A percentile compares a stretch with the other conserved stretches of the same genome.
Evolutionary conservation across 2,329 filamentous ascomycete species (phyloP).

Genomic region (Botrytis byssoidea): DNA sequence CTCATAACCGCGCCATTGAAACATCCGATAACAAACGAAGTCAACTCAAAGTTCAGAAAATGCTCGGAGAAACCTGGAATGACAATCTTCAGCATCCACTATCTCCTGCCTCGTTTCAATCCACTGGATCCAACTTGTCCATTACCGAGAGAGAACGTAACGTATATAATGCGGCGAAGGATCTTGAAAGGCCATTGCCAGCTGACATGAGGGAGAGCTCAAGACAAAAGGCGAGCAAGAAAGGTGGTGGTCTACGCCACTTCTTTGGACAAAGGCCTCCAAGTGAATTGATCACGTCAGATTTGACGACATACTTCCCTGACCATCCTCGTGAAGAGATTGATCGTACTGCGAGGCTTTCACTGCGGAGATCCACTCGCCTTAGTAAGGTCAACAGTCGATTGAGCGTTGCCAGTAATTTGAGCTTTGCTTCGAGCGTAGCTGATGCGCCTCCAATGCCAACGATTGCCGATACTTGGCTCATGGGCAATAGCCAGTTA

Average conservation of each 20-base stretch:
- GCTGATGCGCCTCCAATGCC: constrained; percentile 93
- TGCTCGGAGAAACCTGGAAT: constrained; percentile 84
- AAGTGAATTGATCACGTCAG: constrained; percentile 95
- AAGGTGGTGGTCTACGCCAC: constrained; percentile 62
- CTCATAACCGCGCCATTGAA: constrained; percentile 62
- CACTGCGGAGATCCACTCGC: constrained; percentile 83
- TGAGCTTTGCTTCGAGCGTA: constrained; percentile 88
- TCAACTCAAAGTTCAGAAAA: constrained; percentile 82
- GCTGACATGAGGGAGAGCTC: constrained; percentile 39
- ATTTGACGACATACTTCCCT: constrained; percentile 95
- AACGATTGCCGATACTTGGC: constrained; percentile 91
- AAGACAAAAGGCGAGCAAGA: constrained; percentile 44
- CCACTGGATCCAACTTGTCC: constrained; percentile 36
- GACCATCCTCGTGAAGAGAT: constrained; percentile 93
- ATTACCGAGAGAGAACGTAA: constrained; percentile 64
- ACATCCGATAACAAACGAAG: constrained; percentile 69
- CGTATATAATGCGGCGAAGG: constrained; percentile 57
- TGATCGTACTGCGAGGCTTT: constrained; percentile 90
- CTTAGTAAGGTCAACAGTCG: constrained; percentile 91
- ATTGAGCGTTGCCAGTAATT: constrained; percentile 87
- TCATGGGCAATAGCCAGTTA: constrained; percentile 59
- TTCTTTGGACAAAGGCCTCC: constrained; percentile 92
- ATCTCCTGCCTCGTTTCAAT: constrained; percentile 71
- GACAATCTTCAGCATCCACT: constrained; percentile 78
- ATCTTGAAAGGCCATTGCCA: constrained; percentile 56